Percentiles rank a stretch among this genome's conserved stretches.
Evolutionary conservation across 2,329 filamentous ascomycete genomes (phyloP).

Genomic region (Trichoderma semiorbis): DNA sequence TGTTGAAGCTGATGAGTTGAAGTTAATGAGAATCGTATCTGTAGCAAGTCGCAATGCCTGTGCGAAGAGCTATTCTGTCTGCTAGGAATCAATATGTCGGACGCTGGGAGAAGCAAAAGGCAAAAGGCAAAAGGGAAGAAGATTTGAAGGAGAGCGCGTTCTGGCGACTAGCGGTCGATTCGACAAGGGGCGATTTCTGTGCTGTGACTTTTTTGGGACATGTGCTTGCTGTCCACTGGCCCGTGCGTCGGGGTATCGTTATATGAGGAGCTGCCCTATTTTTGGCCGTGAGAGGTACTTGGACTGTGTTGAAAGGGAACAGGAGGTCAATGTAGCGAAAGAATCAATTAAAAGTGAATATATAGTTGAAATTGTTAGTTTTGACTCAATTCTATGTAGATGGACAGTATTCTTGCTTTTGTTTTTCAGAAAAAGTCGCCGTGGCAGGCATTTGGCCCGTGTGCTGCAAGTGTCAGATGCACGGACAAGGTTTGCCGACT

Average conservation of each 20-base stretch:
- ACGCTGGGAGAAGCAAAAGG: background rate
- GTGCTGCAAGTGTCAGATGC: background rate
- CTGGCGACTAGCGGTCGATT: constrained; percentile 14
- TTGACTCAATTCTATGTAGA: background rate
- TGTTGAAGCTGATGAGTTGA: background rate
- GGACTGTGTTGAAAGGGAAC: background rate
- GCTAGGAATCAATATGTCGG: background rate
- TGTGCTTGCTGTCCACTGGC: background rate
- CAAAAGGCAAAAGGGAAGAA: background rate
- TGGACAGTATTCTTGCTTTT: background rate
- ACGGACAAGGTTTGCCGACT: background rate
- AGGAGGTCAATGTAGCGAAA: background rate
- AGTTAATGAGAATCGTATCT: background rate
- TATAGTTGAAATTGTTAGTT: background rate
- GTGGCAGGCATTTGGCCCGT: background rate
- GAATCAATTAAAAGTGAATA: background rate
- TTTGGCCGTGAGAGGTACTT: background rate
- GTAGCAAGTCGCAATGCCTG: background rate
- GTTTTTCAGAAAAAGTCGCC: background rate
- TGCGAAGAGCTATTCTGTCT: background rate
- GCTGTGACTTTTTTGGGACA: constrained; percentile 5
- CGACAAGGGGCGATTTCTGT: background rate
- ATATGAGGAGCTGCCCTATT: background rate
- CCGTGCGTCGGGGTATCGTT: background rate
- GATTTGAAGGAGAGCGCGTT: constrained; percentile 7